phyloP scores from a whole-genome alignment of 805 yeast genomes.

The Nakazawaea wyomingensis region DNA sequence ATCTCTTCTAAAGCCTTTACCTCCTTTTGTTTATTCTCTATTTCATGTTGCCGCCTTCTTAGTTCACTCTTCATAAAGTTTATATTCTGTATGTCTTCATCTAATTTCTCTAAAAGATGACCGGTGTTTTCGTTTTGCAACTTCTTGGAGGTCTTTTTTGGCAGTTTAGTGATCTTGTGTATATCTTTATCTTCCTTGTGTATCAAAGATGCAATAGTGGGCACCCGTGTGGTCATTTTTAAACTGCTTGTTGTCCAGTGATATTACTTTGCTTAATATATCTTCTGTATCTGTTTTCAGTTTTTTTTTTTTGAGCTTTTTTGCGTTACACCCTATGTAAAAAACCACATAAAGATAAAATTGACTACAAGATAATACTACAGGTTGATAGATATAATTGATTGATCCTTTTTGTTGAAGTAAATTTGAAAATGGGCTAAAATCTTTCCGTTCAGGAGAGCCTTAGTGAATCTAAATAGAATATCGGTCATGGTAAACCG shows the following conservation, averaged over 20 bases:
- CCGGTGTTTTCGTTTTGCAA: slow-evolving; percentile 27
- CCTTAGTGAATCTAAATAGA: background rate
- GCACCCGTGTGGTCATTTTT: slow-evolving; percentile 6
- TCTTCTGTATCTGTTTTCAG: too few species aligned
- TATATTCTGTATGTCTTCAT: slow-evolving; percentile 38
- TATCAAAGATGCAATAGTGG: slow-evolving; percentile 11
- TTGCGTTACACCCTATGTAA: too few species aligned
- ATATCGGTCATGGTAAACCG: too few species aligned
- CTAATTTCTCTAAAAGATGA: slow-evolving; percentile 32
- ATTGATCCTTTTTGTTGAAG: too few species aligned
- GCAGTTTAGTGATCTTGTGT: slow-evolving; percentile 3
- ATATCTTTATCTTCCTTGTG: slow-evolving; percentile 12
- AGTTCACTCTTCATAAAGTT: slow-evolving; percentile 31
- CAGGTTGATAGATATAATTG: too few species aligned
- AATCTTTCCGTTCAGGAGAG: background rate
- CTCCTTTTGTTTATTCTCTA: slow-evolving; percentile 14
- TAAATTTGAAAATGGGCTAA: background rate
- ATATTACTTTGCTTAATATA: too few species aligned
- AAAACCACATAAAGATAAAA: too few species aligned
- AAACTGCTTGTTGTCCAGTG: too few species aligned
- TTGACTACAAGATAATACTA: too few species aligned
- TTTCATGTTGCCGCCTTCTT: slow-evolving; percentile 17
- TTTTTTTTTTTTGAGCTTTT: too few species aligned
- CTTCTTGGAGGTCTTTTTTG: slow-evolving; percentile 4
- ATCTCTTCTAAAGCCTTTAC: slow-evolving; percentile 8